These are phyloP conservation scores for Amphicarpaea edgeworthii DNA, from an alignment of 306 rosid genomes.

Conservation along the genomic window DNA sequence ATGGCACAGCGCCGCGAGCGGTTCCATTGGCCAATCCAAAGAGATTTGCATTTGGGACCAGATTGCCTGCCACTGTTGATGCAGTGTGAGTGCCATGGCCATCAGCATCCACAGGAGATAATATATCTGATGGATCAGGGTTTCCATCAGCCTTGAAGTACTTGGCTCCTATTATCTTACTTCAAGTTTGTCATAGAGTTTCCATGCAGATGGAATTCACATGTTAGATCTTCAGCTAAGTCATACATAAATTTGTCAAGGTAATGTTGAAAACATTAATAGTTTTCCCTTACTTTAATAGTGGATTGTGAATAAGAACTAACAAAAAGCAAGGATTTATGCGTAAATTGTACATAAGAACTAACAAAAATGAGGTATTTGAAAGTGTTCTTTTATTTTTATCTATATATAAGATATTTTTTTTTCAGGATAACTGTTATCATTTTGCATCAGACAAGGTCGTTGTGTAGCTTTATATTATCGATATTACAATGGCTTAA, in stretches of 20 bases:
- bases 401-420: too few species aligned
- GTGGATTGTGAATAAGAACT: background rate
- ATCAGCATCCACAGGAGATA: slow-evolving; percentile 74
- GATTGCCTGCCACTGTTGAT: slow-evolving; percentile 73
- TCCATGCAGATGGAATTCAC: slow-evolving; percentile 30
- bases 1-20: slow-evolving; percentile 83
- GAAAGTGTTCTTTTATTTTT: background rate
- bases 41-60: slow-evolving; percentile 67
- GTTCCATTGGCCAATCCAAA: slow-evolving; percentile 86
- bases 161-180: slow-evolving; percentile 86
- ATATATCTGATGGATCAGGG: slow-evolving; percentile 61
- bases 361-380: slow-evolving; percentile 10
- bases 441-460: background rate
- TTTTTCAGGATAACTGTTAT: background rate
- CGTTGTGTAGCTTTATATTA: background rate
- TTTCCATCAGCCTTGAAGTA: slow-evolving; percentile 81
- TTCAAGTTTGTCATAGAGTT: slow-evolving; percentile 48
- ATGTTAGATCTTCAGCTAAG: slow-evolving; percentile 38
- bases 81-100: slow-evolving; percentile 98
- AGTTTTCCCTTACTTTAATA: background rate
- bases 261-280: background rate
- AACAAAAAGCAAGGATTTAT: background rate
- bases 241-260: background rate
- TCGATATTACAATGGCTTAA: background rate
- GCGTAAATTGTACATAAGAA: background rate